Base-by-base conservation (phyloP, 2,329 filamentous ascomycete species). In the Penicillium concentricum region DNA sequence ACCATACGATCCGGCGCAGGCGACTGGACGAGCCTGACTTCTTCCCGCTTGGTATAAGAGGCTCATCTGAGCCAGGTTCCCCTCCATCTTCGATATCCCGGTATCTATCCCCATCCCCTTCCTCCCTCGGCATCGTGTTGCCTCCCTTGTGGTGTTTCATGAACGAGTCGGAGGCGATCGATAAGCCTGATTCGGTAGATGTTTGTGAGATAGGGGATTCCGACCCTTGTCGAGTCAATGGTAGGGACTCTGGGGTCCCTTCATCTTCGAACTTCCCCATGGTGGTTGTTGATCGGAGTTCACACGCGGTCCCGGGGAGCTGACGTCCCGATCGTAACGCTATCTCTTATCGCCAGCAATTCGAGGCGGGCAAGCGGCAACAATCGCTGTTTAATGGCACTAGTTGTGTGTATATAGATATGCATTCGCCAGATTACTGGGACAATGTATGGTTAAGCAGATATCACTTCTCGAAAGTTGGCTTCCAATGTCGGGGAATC, bases 1-100 rank as follows among this genome's bases (percentile, higher is more conserved):
- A 54, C 76, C 76, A 79, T 39, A 80, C 63, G 39, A 75, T 55
- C 37, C 70, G 70, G 30, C 70, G 69, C 30, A 72, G 64, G n/a
- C 72, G 71, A 59, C 57, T 71, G 22, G 65, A 59, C 4, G 70
- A 65, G 0, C 58, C 32, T 10, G 59, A 16, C 51, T 70, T 72
- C 50, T 67, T 69, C 8, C 61, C 57, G 2, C 53, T 53, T 1
- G 61, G 52, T 7, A 70, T 55, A 13, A 73, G 62, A 9, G 68
- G 67, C 45, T 72, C 65, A 22, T 68, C 62, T 10, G 58, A 15
- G 5, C 59, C 65, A 15, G 54, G 30, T 9, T 71, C 67, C n/a
- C 47, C 54, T 39, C 64, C 73, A 45, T 72, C 70, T 57, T 76
- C 74, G 8, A 71, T 56, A 56, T 76, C 73, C 24, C 67, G 66